A percentile compares a stretch with the other conserved stretches of the same genome.
phyloP scores from a whole-genome alignment of 306 rosid genomes.

The Vigna radiata region DNA sequence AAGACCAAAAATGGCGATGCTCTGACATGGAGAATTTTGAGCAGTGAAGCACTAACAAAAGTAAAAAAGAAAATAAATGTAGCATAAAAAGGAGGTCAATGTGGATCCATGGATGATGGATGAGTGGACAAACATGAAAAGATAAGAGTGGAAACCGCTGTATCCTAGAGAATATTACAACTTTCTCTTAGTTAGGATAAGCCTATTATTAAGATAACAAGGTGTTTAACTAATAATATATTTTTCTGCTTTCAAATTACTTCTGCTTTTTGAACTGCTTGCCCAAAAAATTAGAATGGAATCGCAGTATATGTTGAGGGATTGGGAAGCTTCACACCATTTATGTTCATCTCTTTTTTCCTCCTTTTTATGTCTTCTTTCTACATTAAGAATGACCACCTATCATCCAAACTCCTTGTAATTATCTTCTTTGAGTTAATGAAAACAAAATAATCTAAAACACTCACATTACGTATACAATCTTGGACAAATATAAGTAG shows the following conservation, averaged over 20 bases:
- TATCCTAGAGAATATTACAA: conserved; percentile 14
- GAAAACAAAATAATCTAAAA: conserved; percentile 1
- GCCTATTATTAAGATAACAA: conserved; percentile 2
- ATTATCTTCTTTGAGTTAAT: conserved; percentile 17
- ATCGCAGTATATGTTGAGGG: conserved; percentile 13
- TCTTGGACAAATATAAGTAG: background rate
- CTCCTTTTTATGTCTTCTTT: conserved; percentile 20
- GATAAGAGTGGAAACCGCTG: conserved; percentile 10
- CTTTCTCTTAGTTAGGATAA: conserved; percentile 12
- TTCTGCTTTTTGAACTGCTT: background rate
- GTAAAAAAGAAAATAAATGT: conserved; percentile 1
- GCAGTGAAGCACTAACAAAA: background rate
- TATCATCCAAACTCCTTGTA: conserved; percentile 30
- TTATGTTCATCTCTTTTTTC: conserved; percentile 8
- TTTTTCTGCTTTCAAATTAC: conserved; percentile 10
- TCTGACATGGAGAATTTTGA: background rate
- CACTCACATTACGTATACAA: background rate
- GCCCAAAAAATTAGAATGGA: conserved; percentile 25
- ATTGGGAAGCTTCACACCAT: conserved; percentile 15
- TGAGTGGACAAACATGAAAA: conserved; percentile 15
- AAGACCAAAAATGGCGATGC: background rate
- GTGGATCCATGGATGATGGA: conserved; percentile 3
- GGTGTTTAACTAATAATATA: background rate
- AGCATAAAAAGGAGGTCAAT: conserved; percentile 3
- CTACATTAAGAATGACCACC: conserved; percentile 3